phyloP scores from a whole-genome alignment of 768 basidiomycete genomes.

The Tylopilus intermedius region DNA sequence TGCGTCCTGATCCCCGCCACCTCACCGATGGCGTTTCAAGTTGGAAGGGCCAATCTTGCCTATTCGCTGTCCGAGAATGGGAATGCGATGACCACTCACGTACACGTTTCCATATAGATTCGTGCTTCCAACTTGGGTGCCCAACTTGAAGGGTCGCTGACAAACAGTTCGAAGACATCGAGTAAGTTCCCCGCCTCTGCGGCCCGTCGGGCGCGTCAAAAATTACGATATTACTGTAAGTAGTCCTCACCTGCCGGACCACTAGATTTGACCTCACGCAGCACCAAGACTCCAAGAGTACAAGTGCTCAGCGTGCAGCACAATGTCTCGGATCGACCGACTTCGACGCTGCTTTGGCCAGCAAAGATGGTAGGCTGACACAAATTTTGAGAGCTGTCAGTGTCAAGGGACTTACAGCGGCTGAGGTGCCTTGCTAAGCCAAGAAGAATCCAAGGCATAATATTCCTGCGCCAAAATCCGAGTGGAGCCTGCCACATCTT shows the following conservation, averaged over 20 bases:
- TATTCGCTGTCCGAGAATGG: not conserved
- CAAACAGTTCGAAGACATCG: not conserved
- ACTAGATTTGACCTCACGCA: not conserved
- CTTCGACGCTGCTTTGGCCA: not conserved
- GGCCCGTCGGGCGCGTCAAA: not conserved
- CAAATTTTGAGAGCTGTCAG: not conserved
- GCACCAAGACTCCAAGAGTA: too few relatives aligned
- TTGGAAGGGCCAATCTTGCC: conserved; percentile 14
- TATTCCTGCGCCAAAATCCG: not conserved
- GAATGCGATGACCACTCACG: conserved; percentile 7
- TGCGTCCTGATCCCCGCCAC: conserved; percentile 1
- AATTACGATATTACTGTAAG: not conserved
- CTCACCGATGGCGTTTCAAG: conserved; percentile 17
- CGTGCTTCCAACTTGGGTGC: conserved; percentile 4
- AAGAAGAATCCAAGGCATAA: not conserved
- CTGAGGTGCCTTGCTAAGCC: too few relatives aligned
- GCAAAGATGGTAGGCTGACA: not conserved
- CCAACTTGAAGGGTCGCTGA: not conserved
- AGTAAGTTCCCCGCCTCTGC: not conserved
- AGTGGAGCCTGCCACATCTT: not conserved
- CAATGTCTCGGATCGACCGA: not conserved
- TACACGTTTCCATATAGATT: conserved; percentile 11
- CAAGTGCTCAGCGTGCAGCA: not conserved
- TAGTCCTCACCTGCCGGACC: not conserved
- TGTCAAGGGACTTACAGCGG: not conserved